phyloP scores from a whole-genome alignment of 164 flowering plant species.

The Stephania cephalantha region DNA sequence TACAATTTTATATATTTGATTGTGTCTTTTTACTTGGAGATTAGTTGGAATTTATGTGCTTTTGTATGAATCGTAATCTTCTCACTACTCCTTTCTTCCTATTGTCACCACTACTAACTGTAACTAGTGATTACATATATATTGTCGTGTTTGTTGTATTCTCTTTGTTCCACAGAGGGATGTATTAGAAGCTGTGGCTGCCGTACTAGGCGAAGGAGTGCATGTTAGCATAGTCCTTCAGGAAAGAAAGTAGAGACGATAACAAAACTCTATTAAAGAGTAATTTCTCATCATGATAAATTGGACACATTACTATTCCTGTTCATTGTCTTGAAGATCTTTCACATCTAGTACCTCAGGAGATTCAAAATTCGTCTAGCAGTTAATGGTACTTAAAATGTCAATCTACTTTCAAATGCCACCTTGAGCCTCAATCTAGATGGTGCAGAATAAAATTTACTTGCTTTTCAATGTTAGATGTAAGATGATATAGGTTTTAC shows the following conservation, averaged over 20 bases:
- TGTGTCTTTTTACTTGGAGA: too few relatives aligned
- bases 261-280: slow-evolving; percentile 64
- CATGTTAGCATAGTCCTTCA: slow-evolving; percentile 73
- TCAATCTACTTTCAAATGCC: not conserved
- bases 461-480: too few relatives aligned
- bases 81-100: too few relatives aligned
- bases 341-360: slow-evolving; percentile 20
- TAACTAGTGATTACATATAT: not conserved
- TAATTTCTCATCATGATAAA: slow-evolving; percentile 50
- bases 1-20: too few relatives aligned
- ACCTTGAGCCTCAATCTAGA: too few relatives aligned
- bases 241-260: slow-evolving; percentile 83
- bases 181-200: slow-evolving; percentile 88
- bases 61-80: too few relatives aligned
- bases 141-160: slow-evolving; percentile 1
- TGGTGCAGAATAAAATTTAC: too few relatives aligned
- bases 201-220: slow-evolving; percentile 73
- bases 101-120: too few relatives aligned
- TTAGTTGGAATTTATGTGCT: too few relatives aligned
- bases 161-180: slow-evolving; percentile 40
- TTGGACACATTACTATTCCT: slow-evolving; percentile 64
- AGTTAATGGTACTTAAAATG: slow-evolving; percentile 36
- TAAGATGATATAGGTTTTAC: too few relatives aligned
- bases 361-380: slow-evolving; percentile 37
- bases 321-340: slow-evolving; percentile 32